Base-by-base conservation (phyloP, 208 protist species). In the Leishmania amazonensis region DNA sequence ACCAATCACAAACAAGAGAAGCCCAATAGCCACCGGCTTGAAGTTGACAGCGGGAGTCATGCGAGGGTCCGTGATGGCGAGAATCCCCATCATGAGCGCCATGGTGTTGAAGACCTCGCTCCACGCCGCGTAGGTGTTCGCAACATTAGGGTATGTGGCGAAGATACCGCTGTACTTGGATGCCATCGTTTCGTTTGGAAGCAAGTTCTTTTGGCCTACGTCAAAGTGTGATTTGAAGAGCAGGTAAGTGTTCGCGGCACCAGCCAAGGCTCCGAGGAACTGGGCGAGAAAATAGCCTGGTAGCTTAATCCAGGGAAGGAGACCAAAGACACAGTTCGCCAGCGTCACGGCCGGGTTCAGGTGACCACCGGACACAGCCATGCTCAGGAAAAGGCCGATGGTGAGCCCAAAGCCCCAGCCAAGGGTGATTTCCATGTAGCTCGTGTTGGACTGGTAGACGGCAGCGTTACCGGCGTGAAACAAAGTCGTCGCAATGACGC, bases 281-380 rank as follows among this genome's bases (percentile, higher is more conserved):
- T 93, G 89, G 24, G 87, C 81, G 0, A 86, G 31, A 62, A 89
- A 78, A 64, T 85, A 93, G 21, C 87, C 87, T 1, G 88, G 87
- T 5, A 89, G 85, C 68, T 93, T 93, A 7, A 51, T 54, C 87
- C 85, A 91, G n/a, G 89, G 84, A 60, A 91, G 89, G 9, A 35
- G 42, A 9, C 82, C 86, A 64, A 85, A 88, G 15, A 86, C 78
- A n/a, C 83, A 78, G 78, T 90, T 88, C 0, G 87, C 88, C 2
- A 91, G 40, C n/a, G 89, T 90, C 42, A 93, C 89, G 13, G 87
- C 79, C 17, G 87, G 85, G 81, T 93, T 93, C 47, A 91, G 74
- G 83, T 93, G 89, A 3, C 87, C 89, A 58, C 89, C 87, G 21
- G 86, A 91, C 60, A 89, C 83, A 13, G 85, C 87, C 83, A 90